phyloP scores from a whole-genome alignment of 2,329 filamentous ascomycete species.

The Calonectria montana region DNA sequence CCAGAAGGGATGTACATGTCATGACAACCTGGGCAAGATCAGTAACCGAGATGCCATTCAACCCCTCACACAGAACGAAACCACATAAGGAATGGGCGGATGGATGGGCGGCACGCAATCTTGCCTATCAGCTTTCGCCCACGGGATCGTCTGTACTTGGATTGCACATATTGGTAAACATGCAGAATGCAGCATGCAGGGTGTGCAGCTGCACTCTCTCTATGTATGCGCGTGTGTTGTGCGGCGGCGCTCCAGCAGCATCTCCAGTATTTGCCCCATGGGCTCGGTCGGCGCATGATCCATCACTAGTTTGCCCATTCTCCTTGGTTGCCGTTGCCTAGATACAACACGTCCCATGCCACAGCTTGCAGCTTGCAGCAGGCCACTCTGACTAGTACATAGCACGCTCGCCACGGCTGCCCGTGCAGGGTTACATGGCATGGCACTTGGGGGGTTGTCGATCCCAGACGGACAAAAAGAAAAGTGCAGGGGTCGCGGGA shows the following conservation, averaged over 20 bases:
- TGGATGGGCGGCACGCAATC: not conserved
- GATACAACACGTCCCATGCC: slow-evolving; percentile 10
- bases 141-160: slow-evolving; percentile 3
- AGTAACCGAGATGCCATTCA: slow-evolving; percentile 13
- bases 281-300: slow-evolving; percentile 6
- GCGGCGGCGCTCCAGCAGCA: slow-evolving; percentile 9
- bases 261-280: slow-evolving; percentile 3
- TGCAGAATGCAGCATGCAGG: slow-evolving; percentile 15
- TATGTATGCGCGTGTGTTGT: slow-evolving; percentile 26
- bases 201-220: slow-evolving; percentile 1
- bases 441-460: slow-evolving; percentile 11
- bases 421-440: slow-evolving; percentile 7
- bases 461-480: slow-evolving; percentile 12
- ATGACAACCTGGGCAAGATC: slow-evolving; percentile 9
- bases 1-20: slow-evolving; percentile 9
- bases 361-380: not conserved
- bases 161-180: slow-evolving; percentile 3
- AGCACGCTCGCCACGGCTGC: not conserved
- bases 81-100: not conserved
- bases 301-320: slow-evolving; percentile 7
- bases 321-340: slow-evolving; percentile 2
- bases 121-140: slow-evolving; percentile 2
- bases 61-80: slow-evolving; percentile 6
- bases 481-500: not conserved
- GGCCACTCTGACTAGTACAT: not conserved